These are phyloP conservation scores for Sinapis alba DNA, from an alignment of 441 rosid species.

Conservation along the genomic window DNA sequence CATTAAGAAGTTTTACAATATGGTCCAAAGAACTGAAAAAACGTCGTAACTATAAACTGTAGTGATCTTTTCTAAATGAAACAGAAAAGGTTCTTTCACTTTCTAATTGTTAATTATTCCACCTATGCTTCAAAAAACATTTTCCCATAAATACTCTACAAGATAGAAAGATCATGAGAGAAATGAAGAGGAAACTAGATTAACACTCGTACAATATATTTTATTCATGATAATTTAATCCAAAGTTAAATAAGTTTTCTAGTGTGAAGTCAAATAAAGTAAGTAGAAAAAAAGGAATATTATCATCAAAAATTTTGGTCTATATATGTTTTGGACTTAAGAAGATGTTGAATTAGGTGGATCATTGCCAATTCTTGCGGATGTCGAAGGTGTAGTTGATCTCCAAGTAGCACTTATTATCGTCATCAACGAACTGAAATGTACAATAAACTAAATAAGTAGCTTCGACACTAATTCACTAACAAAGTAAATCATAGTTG, in stretches of 20 bases:
- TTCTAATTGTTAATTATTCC: neutral
- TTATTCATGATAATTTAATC: conserved; percentile 26
- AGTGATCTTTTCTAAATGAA: too few species aligned
- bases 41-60: too few species aligned
- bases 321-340: conserved; percentile 3
- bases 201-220: neutral
- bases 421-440: conserved; percentile 71
- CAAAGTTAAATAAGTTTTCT: conserved; percentile 9
- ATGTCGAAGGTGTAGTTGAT: conserved; percentile 84
- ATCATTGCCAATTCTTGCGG: conserved; percentile 69
- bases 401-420: conserved; percentile 86
- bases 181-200: neutral
- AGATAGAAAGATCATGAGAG: neutral
- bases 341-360: conserved; percentile 1
- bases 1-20: too few species aligned
- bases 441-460: neutral
- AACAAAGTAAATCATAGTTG: conserved; percentile 1
- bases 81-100: neutral
- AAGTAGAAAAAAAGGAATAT: neutral
- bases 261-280: conserved; percentile 17
- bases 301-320: conserved; percentile 19
- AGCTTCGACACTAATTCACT: neutral
- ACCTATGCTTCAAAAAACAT: neutral
- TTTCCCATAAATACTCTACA: neutral
- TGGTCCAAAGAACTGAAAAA: too few species aligned